These are phyloP conservation scores for Poa pratensis DNA, from an alignment of 176 grass and related monocot species.

Conservation along the genomic window DNA sequence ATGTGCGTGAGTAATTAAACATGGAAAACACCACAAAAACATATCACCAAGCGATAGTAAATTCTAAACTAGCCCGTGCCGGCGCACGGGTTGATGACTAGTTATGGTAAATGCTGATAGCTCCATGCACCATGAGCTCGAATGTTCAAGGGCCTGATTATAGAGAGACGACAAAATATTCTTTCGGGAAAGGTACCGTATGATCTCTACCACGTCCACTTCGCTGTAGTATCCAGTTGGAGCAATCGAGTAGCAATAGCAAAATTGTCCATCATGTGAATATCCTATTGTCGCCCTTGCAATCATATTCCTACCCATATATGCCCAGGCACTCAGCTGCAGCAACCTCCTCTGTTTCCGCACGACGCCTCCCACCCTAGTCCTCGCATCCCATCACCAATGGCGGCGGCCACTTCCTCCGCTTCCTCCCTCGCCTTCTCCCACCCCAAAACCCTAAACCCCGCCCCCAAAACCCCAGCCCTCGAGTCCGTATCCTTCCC, in stretches of 20 bases:
- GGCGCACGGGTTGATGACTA: no score
- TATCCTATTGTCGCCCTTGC: slow-evolving; percentile 16
- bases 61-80: no score
- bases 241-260: slow-evolving; percentile 11
- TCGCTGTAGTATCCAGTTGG: not conserved
- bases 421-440: slow-evolving; percentile 47
- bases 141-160: not conserved
- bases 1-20: no score
- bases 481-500: slow-evolving; percentile 27
- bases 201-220: no score
- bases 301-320: slow-evolving; percentile 5
- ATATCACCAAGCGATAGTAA: no score
- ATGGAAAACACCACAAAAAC: no score
- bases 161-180: no score
- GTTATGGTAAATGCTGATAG: no score
- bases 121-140: no score
- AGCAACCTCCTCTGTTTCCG: not conserved
- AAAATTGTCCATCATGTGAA: not conserved
- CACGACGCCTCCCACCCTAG: slow-evolving; percentile 8
- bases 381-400: slow-evolving; percentile 23
- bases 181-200: no score
- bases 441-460: slow-evolving; percentile 60
- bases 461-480: slow-evolving; percentile 36
- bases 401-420: slow-evolving; percentile 61
- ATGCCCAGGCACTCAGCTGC: not conserved